Evolutionary conservation across 441 rosid genomes (phyloP).

Genomic region (Gossypium gossypioides): DNA sequence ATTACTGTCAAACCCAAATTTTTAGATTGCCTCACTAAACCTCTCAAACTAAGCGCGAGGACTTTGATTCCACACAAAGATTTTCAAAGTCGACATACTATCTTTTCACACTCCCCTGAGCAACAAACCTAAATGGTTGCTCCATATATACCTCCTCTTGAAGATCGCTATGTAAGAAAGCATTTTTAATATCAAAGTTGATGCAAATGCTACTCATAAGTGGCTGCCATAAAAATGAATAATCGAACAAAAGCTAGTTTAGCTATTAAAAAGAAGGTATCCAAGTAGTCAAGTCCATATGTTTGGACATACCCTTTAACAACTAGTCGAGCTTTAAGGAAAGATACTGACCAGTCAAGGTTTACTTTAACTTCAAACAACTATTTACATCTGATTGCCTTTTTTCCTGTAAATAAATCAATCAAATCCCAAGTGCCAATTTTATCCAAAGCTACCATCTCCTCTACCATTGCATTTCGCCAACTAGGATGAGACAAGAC

Average conservation of each 20-base stretch:
- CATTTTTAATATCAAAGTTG: background rate
- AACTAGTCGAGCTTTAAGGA: background rate
- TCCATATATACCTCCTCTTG: background rate
- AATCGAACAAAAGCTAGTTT: background rate
- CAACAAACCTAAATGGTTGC: background rate
- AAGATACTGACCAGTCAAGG: background rate
- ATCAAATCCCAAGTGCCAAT: background rate
- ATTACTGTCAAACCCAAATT: background rate
- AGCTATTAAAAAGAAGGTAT: background rate
- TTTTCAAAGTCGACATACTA: background rate
- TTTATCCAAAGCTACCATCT: background rate
- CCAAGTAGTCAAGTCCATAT: background rate
- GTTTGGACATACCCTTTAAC: background rate
- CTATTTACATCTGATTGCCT: background rate
- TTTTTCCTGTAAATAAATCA: background rate
- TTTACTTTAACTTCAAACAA: background rate
- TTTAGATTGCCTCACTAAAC: background rate
- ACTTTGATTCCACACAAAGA: background rate
- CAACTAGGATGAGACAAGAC: background rate
- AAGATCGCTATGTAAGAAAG: background rate
- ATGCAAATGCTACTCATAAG: background rate
- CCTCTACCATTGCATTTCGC: background rate
- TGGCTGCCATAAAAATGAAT: background rate
- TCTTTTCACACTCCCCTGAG: background rate
- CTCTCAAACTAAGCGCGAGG: background rate